phyloP scores from a whole-genome alignment of 2,329 filamentous ascomycete genomes.

The Zarea fungicola region DNA sequence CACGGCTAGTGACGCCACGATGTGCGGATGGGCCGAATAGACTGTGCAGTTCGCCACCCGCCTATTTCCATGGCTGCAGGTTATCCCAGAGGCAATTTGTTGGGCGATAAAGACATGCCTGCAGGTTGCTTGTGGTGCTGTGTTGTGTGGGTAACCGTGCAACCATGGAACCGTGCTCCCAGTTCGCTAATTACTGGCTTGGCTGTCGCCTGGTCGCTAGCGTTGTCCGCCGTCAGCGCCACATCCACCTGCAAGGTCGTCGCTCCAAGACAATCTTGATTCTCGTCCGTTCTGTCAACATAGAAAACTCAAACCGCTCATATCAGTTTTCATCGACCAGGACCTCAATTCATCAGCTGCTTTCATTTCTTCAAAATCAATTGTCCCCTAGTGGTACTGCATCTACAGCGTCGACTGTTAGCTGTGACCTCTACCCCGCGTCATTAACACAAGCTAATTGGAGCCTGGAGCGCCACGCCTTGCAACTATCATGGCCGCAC shows the following conservation, averaged over 20 bases:
- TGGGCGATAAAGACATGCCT: constrained; percentile 6
- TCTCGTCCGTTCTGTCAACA: background rate
- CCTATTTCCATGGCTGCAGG: too few species aligned
- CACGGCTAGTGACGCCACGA: constrained; percentile 3
- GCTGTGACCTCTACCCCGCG: constrained; percentile 8
- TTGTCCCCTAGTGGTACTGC: background rate
- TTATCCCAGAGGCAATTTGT: background rate
- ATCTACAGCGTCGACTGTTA: background rate
- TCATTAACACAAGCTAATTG: constrained; percentile 7
- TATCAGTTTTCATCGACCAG: background rate
- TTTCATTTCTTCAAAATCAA: background rate
- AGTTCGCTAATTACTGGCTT: too few species aligned
- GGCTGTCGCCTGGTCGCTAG: constrained; percentile 3
- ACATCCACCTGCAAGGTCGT: constrained; percentile 1
- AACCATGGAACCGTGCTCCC: background rate
- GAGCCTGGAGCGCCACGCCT: background rate
- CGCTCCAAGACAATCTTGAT: constrained; percentile 8
- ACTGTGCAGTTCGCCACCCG: background rate
- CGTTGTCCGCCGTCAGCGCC: constrained; percentile 6
- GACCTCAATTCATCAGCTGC: background rate
- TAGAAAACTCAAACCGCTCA: background rate
- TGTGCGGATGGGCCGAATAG: constrained; percentile 6
- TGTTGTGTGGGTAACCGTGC: constrained; percentile 4
- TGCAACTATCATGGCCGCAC: constrained; percentile 15
- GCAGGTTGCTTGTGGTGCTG: background rate